phyloP scores from a whole-genome alignment of 2,329 filamentous ascomycete species.

The Colletotrichum sp. region DNA sequence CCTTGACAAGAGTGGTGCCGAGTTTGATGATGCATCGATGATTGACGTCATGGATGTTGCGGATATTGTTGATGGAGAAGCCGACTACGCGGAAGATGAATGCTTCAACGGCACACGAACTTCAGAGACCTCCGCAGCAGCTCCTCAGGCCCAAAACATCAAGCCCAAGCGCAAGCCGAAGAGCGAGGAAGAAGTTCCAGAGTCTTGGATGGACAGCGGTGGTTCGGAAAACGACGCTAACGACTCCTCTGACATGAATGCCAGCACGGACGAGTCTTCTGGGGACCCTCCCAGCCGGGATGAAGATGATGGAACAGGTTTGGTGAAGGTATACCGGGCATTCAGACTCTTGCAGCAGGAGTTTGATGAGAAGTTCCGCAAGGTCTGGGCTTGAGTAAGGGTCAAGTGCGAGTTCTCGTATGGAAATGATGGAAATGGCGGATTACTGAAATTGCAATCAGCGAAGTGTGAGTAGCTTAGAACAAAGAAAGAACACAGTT shows the following conservation, averaged over 20 bases:
- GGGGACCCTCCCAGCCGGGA: not conserved
- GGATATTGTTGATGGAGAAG: conserved; percentile 43
- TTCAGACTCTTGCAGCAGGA: conserved; percentile 62
- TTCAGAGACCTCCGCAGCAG: not conserved
- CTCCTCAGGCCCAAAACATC: not conserved
- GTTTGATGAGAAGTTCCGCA: conserved; percentile 69
- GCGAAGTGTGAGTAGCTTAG: too few relatives aligned
- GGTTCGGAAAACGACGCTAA: conserved; percentile 35
- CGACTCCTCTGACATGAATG: not conserved
- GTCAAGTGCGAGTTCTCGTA: not conserved
- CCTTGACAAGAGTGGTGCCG: conserved; percentile 38
- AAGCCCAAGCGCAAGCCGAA: conserved; percentile 32
- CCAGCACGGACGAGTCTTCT: not conserved
- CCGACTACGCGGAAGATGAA: not conserved
- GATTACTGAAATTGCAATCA: not conserved
- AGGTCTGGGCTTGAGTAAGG: conserved; percentile 58
- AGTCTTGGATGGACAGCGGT: conserved; percentile 51
- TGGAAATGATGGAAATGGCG: not conserved
- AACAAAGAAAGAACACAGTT: too few relatives aligned
- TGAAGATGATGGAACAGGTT: conserved; percentile 44
- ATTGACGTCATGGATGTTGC: conserved; percentile 50
- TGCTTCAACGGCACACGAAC: not conserved
- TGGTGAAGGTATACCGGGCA: conserved; percentile 62
- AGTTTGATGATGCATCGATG: conserved; percentile 30
- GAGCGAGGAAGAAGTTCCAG: conserved; percentile 36